phyloP scores from a whole-genome alignment of 768 basidiomycete genomes.

The Gyrodon lividus region DNA sequence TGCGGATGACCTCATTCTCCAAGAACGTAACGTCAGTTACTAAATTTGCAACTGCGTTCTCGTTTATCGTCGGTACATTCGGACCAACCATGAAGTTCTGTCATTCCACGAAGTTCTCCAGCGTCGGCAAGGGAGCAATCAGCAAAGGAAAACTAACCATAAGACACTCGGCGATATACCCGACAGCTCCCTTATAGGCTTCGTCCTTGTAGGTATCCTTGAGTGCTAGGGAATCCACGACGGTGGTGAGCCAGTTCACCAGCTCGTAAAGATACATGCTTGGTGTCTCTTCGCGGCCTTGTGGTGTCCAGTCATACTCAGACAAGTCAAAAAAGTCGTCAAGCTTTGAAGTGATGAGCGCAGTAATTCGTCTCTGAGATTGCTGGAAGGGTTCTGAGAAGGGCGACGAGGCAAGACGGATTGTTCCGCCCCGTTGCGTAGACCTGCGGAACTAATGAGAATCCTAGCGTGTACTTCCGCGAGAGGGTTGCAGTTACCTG shows the following conservation, averaged over 20 bases:
- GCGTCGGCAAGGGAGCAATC: conserved; percentile 1
- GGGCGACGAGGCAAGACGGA: conserved; percentile 62
- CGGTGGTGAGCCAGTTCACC: conserved; percentile 93
- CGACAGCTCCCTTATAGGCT: conserved; percentile 85
- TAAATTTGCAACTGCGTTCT: conserved; percentile 85
- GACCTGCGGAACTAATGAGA: conserved; percentile 47
- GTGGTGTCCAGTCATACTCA: conserved; percentile 92
- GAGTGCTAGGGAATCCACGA: conserved; percentile 87
- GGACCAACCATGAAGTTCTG: conserved; percentile 79
- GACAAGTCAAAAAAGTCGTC: conserved; percentile 95
- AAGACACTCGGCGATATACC: conserved; percentile 82
- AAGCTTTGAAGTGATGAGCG: conserved; percentile 85
- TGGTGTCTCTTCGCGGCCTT: conserved; percentile 66
- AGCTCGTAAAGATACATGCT: conserved; percentile 96
- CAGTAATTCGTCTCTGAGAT: conserved; percentile 74
- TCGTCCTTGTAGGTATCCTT: conserved; percentile 85
- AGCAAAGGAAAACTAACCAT: conserved; percentile 59
- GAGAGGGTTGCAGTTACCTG: conserved; percentile 46
- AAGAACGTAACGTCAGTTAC: conserved; percentile 85
- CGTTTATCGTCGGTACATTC: conserved; percentile 78
- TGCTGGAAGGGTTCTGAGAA: conserved; percentile 69
- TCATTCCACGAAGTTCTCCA: neutral
- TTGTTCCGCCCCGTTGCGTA: conserved; percentile 78
- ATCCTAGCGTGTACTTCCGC: neutral
- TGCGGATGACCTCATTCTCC: conserved; percentile 78